Conservation (phyloP, 78 protist species). For the Planoprotostelium fungivorum region DNA sequence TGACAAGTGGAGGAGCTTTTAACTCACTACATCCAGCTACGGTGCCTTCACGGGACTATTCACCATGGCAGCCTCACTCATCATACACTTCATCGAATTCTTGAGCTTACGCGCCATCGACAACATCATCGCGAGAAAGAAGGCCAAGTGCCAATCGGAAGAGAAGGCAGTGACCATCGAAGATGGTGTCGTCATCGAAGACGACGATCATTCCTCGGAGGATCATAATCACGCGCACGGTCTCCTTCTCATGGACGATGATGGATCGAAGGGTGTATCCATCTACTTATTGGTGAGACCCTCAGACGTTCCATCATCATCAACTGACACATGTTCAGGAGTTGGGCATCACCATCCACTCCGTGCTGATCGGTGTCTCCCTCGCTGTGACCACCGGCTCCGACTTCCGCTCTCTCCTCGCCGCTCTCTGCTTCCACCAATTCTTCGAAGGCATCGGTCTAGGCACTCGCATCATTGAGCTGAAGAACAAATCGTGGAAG, state of each 20-base stretch:
- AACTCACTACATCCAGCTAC: not conserved
- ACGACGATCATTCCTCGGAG: not conserved
- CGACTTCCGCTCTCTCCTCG: constrained; percentile 17
- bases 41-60: constrained; percentile 18
- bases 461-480: constrained; percentile 12
- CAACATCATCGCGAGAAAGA: not conserved
- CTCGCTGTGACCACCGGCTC: constrained; percentile 17
- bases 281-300: constrained; percentile 22
- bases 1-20: not conserved
- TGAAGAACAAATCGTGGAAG: not conserved
- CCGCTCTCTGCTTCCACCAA: constrained; percentile 54
- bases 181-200: not conserved
- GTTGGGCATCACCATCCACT: constrained; percentile 46
- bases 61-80: constrained; percentile 8
- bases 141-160: constrained; percentile 7
- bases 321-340: constrained; percentile 8
- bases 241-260: constrained; percentile 1
- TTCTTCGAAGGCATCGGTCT: constrained; percentile 59
- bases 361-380: constrained; percentile 48
- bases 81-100: constrained; percentile 9
- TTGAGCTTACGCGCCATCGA: not conserved
- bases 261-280: constrained; percentile 11
- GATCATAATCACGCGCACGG: constrained; percentile 17
- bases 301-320: not conserved
- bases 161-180: not conserved